Percentiles rank a stretch among this genome's conserved stretches.
Conservation (phyloP, 2,329 filamentous ascomycete species). For the Colletotrichum magnum region DNA sequence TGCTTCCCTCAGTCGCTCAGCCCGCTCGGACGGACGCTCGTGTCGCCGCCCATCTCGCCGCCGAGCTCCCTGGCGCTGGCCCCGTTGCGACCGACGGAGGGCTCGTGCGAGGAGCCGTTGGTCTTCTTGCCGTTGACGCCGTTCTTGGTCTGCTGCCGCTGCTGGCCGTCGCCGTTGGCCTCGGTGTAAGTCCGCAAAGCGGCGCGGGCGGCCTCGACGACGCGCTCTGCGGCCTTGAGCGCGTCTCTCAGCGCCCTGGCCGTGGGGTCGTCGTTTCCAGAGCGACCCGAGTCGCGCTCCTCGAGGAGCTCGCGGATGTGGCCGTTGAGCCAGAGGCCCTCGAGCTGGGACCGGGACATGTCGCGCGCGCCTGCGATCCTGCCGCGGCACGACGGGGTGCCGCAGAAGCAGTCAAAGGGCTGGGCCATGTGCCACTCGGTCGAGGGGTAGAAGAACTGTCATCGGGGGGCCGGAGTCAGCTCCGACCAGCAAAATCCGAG, state of each 20-base stretch:
- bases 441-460: constrained; percentile 80
- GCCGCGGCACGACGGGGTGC: constrained; percentile 69
- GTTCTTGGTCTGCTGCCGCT: constrained; percentile 24
- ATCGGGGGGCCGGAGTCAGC: neutral
- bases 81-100: constrained; percentile 14
- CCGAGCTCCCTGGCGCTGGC: constrained; percentile 60
- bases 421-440: constrained; percentile 83
- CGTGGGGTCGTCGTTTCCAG: constrained; percentile 54
- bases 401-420: constrained; percentile 77
- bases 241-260: constrained; percentile 58
- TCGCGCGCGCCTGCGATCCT: constrained; percentile 74
- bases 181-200: constrained; percentile 58
- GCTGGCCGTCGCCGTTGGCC: constrained; percentile 42
- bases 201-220: constrained; percentile 59
- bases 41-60: constrained; percentile 76
- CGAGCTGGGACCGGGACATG: constrained; percentile 68
- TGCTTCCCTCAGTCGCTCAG: neutral
- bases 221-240: constrained; percentile 62
- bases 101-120: constrained; percentile 48
- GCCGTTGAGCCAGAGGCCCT: constrained; percentile 72
- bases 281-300: constrained; percentile 48
- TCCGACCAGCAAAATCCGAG: too few relatives aligned
- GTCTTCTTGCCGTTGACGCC: constrained; percentile 36
- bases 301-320: constrained; percentile 71
- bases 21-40: constrained; percentile 44